These are phyloP conservation scores for Saccharomycopsis capsularis DNA, from an alignment of 805 yeast genomes.

Conservation along the genomic window DNA sequence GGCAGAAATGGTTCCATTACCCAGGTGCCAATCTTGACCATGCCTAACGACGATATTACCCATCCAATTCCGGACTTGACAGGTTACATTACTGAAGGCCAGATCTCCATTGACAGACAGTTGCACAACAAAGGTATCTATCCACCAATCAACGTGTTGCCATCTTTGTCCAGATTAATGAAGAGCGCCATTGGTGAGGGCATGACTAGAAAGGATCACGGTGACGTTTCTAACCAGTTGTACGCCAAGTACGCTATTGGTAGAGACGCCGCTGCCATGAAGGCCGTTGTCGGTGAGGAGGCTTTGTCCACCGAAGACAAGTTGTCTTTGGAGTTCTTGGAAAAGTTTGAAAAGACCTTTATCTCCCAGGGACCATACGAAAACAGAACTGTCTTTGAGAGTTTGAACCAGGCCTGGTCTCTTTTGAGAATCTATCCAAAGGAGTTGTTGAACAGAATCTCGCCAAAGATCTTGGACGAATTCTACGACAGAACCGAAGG, in stretches of 20 bases:
- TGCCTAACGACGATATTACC: conserved; percentile 99
- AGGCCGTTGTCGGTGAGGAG: conserved; percentile 99
- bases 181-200: conserved; percentile 99
- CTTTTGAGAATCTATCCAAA: conserved; percentile 97
- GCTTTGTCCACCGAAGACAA: conserved; percentile 97
- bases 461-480: conserved; percentile 93
- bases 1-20: conserved; percentile 99
- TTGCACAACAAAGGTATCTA: conserved; percentile 93
- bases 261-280: conserved; percentile 99
- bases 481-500: conserved; percentile 74
- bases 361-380: conserved; percentile 97
- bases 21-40: conserved; percentile 96
- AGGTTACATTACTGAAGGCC: conserved; percentile 99
- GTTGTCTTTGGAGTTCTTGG: conserved; percentile 93
- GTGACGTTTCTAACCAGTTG: conserved; percentile 98
- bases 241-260: conserved; percentile 99
- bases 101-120: conserved; percentile 95
- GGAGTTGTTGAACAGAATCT: conserved; percentile 96
- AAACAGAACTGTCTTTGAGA: conserved; percentile 88
- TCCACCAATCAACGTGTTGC: conserved; percentile 98
- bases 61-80: conserved; percentile 99
- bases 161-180: conserved; percentile 96
- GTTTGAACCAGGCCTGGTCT: conserved; percentile 97
- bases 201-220: conserved; percentile 99
- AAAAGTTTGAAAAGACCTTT: conserved; percentile 94